Conservation (phyloP, 352 stramenopile genomes). For the Elongisporangium anandrum region DNA sequence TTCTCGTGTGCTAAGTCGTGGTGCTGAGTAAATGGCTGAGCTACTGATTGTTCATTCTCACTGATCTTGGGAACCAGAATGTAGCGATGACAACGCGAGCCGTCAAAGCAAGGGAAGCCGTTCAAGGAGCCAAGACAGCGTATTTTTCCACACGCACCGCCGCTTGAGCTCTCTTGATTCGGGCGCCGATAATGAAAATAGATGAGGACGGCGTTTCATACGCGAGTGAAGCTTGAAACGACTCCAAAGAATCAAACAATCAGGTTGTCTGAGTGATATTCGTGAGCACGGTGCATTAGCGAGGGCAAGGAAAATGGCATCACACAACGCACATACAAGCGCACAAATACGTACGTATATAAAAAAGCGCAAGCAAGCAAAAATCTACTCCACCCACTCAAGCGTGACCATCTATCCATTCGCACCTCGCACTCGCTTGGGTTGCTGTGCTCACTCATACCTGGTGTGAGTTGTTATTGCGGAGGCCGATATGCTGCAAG, state of each 20-base stretch:
- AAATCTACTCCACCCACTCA: not conserved
- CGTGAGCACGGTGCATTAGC: no score
- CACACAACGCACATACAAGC: no score
- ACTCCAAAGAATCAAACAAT: not conserved
- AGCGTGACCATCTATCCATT: not conserved
- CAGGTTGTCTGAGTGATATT: no score
- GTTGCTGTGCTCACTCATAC: no score
- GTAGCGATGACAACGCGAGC: no score
- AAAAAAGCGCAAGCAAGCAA: not conserved
- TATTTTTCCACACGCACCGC: not conserved
- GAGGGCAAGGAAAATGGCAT: no score
- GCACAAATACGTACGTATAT: not conserved
- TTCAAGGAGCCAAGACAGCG: not conserved
- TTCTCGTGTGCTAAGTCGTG: not conserved
- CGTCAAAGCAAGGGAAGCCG: not conserved
- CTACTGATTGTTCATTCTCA: not conserved
- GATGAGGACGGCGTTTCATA: not conserved
- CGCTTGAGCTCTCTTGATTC: not conserved
- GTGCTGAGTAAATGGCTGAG: not conserved
- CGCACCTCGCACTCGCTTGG: no score
- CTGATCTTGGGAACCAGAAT: not conserved
- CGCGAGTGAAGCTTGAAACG: not conserved
- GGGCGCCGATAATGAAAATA: not conserved
- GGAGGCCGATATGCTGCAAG: conserved; percentile 30
- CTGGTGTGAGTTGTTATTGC: not conserved